Base-by-base conservation (phyloP, 2,329 filamentous ascomycete species). In the Cladosporium velox region DNA sequence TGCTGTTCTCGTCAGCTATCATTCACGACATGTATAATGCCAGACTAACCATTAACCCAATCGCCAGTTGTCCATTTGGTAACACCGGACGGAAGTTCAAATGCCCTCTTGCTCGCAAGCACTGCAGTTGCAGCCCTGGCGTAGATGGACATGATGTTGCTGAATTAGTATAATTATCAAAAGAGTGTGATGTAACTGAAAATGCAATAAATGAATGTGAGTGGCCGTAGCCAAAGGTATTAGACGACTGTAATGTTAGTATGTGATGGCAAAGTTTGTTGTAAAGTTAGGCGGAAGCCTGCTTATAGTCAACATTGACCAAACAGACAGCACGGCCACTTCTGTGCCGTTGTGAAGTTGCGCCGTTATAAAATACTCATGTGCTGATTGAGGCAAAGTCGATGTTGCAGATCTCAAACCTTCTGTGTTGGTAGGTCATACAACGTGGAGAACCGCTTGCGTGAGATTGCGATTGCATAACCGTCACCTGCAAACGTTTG, bases 121-220 rank as follows among this genome's bases (percentile, higher is more conserved):
- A 64, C 65, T 47, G 67, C 64, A 12, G 64, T 52, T 18, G 52
- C 66, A 59, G 66, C 66, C 35, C 49, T 59, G 26, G 59, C 66
- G 54, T 54, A 66, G 18, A 57, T 30, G n/a, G 64, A 58, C 66
- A 67, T 67, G n/a, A 41, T 63, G 24, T 32, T 35, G 5, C 32
- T 51, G 44, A 12, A 57, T 65, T 52, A 59, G 52, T 59, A 61
- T 51, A 61, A 47, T 68, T 65, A 41, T 64, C 52, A 35, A 64
- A 66, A 30, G 64, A 68, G 28, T 65, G 64, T 54, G 44, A 59
- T 41, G 12, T 58, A 41, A 35, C 3, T 21, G 4, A 24, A 61
- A 62, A 35, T 54, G 47, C 32, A 57, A 64, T 57, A 18, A 64
- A 64, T 34, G 61, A 64, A 28, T 64, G 61, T 64, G 28, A 30